A percentile compares a stretch with the other conserved stretches of the same genome.
Evolutionary conservation across 2,329 filamentous ascomycete genomes (phyloP).

Genomic region (Fusarium napiforme): DNA sequence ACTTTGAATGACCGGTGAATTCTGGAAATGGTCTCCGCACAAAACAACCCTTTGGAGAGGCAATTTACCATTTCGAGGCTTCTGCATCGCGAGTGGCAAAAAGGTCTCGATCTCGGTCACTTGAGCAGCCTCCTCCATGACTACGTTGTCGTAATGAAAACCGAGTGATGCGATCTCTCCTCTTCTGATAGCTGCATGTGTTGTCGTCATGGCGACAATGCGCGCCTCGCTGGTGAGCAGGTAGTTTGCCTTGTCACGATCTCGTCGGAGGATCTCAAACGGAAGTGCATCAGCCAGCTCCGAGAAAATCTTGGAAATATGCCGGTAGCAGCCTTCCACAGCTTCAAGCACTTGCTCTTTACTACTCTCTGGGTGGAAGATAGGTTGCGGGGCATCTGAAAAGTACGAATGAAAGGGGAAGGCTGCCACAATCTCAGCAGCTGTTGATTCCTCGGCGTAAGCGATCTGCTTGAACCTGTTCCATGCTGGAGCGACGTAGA

Average conservation of each 20-base stretch:
- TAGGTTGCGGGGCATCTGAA: conserved; percentile 83
- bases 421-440: conserved; percentile 71
- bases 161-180: conserved; percentile 91
- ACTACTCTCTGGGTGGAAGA: conserved; percentile 76
- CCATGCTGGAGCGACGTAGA: conserved; percentile 92
- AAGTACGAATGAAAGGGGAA: conserved; percentile 95
- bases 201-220: conserved; percentile 98
- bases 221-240: conserved; percentile 95
- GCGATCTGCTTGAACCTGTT: conserved; percentile 76
- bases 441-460: conserved; percentile 65
- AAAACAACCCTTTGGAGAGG: conserved; percentile 88
- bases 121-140: conserved; percentile 98
- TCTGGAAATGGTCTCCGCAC: conserved; percentile 95
- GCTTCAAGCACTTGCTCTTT: conserved; percentile 78
- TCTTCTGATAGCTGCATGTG: conserved; percentile 93
- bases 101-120: conserved; percentile 98
- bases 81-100: conserved; percentile 93
- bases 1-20: conserved; percentile 95
- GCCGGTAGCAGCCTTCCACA: conserved; percentile 84
- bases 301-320: conserved; percentile 89
- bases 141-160: conserved; percentile 96
- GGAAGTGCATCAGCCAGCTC: conserved; percentile 93
- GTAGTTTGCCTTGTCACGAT: conserved; percentile 95
- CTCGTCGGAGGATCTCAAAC: conserved; percentile 90
- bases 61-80: conserved; percentile 76